Base-by-base conservation (phyloP, 2,329 filamentous ascomycete genomes). In the Raffaelea arxii region DNA sequence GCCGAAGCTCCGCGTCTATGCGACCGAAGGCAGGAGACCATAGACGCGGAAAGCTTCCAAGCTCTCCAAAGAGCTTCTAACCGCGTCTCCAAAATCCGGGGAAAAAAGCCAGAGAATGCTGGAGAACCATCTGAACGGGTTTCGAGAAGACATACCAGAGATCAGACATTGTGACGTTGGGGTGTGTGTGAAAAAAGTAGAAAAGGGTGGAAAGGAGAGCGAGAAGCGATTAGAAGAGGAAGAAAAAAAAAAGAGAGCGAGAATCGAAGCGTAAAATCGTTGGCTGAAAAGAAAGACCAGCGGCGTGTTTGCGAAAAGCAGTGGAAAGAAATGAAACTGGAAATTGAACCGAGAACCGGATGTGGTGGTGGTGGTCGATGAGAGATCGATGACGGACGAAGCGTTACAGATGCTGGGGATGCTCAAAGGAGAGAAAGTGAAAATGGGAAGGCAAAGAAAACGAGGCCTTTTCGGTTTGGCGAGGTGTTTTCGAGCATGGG, bases 401-500 rank as follows among this genome's bases (percentile, higher is more conserved):
- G 30, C 23, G 22, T 38, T 42, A 40, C 24, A 35, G 46, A 25
- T 43, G 41, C 37, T 35, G 46, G 32, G 39, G 51, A 53, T 51
- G 47, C 32, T 16, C 38, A 25, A 30, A 27, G 38, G 43, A 50
- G 44, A 43, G 46, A 35, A 36, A 32, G 47, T 35, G 37, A 32
- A 35, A 41, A 37, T 46, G 43, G 40, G 43, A 46, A 36, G 22
- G 27, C 19, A 36, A 37, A 25, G 41, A 37, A 50, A 49, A 52
- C 52, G 52, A 53, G 52, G 52, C 50, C 51, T 53, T 53, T 53
- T 52, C 41, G 42, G 50, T 52, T 51, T 43, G 54, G 53, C 52
- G 57, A 61, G 58, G 58, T 62, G 59, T 60, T 62, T 61, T 58
- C 56, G 55, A 54, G 57, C 41, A 41, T 56, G 55, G 55, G 54